Percentiles rank a stretch among this genome's conserved stretches.
Conservation (phyloP, 257 asterid species). For the Jasminum sambac region DNA sequence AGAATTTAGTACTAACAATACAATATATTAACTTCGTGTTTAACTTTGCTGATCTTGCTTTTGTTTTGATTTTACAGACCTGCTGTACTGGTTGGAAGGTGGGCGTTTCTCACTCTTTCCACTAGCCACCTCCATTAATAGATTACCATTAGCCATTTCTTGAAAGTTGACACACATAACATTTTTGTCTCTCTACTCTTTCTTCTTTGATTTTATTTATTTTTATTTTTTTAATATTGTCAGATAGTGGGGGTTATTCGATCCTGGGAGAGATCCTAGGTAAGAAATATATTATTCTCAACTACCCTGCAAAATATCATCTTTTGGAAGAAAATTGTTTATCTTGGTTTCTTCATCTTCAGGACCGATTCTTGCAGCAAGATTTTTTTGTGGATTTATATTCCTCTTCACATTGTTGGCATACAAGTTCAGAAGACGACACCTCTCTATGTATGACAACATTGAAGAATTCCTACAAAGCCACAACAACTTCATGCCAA, state of each 20-base stretch:
- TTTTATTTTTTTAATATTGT: too few relatives aligned
- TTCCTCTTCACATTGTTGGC: conserved; percentile 6
- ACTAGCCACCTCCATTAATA: background rate
- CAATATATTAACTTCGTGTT: background rate
- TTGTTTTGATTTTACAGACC: background rate
- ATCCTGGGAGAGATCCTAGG: background rate
- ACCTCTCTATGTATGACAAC: conserved; percentile 16
- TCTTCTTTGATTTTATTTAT: background rate
- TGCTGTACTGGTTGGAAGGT: background rate
- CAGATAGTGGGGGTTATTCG: rapidly evolving
- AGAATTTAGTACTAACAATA: background rate
- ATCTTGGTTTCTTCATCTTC: background rate
- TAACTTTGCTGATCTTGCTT: background rate
- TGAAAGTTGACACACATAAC: background rate
- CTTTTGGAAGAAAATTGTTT: background rate
- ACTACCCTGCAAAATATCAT: background rate
- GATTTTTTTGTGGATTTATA: background rate
- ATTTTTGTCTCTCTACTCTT: background rate
- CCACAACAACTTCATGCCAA: conserved; percentile 21
- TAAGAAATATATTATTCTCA: background rate
- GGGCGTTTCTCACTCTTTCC: background rate
- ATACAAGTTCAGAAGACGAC: conserved; percentile 6
- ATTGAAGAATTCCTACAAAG: conserved; percentile 21
- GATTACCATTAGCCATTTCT: background rate
- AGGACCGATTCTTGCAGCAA: background rate